Conservation (phyloP, 805 yeast species). For the Jamesozyma spencerorum region DNA sequence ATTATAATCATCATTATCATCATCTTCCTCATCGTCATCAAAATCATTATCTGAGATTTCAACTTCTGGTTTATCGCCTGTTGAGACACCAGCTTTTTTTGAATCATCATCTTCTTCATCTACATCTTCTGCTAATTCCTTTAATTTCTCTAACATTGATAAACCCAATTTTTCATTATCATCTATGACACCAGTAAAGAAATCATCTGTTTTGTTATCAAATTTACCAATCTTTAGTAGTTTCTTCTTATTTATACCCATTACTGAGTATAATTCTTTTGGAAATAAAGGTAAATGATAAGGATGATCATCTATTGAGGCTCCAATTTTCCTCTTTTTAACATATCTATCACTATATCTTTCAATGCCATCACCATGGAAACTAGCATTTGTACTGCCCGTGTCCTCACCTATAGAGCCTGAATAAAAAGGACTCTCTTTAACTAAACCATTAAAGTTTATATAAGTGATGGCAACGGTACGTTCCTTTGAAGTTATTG, state of each 20-base stretch:
- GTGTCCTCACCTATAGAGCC: slow-evolving; percentile 35
- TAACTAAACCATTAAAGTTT: slow-evolving; percentile 41
- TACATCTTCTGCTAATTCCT: slow-evolving; percentile 40
- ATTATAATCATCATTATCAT: slow-evolving; percentile 43
- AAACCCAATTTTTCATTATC: slow-evolving; percentile 25
- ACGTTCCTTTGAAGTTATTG: slow-evolving; percentile 39
- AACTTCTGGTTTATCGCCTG: slow-evolving; percentile 27
- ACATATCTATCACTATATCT: slow-evolving; percentile 76
- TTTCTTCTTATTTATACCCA: slow-evolving; percentile 55
- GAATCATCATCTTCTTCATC: slow-evolving; percentile 30
- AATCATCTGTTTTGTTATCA: slow-evolving; percentile 19
- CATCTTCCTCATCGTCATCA: slow-evolving; percentile 48
- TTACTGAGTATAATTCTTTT: slow-evolving; percentile 59
- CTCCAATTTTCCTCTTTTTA: slow-evolving; percentile 45
- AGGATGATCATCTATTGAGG: slow-evolving; percentile 71
- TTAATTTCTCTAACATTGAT: slow-evolving; percentile 40
- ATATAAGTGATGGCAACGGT: slow-evolving; percentile 45
- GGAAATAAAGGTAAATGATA: slow-evolving; percentile 67
- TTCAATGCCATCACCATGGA: slow-evolving; percentile 53
- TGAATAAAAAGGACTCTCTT: slow-evolving; percentile 59
- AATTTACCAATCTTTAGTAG: slow-evolving; percentile 35
- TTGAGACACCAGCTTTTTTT: slow-evolving; percentile 13
- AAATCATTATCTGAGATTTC: slow-evolving; percentile 40
- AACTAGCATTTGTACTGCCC: slow-evolving; percentile 31
- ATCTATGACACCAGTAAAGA: slow-evolving; percentile 19